Base-by-base conservation (phyloP, 108 stramenopile species). In the Schizochytrium sp. region DNA sequence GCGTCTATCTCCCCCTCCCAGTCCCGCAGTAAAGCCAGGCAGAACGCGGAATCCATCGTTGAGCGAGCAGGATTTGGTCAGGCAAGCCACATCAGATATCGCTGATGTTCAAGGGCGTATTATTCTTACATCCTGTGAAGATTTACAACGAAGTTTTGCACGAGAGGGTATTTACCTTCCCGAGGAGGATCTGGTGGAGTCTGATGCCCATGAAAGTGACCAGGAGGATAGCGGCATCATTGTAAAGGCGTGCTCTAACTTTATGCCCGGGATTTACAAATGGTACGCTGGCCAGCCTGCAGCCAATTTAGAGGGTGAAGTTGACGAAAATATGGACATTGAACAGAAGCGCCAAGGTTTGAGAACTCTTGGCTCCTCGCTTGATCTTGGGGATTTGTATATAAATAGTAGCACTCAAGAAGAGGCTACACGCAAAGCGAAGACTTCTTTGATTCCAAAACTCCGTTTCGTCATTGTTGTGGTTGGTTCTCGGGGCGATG, bases 401-500 rank as follows among this genome's bases (percentile, higher is more conserved):
- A 28, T 28, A 28, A 28, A 28, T 28, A 28, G 28, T 28, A 28
- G 28, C 28, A 28, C 28, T 28, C 28, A 28, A 28, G 28, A 28
- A 28, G 28, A 28, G 28, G 28, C 28, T 28, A 28, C 28, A 28
- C 28, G 28, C 28, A 28, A 28, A 28, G 28, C 28, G 28, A 28
- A 28, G 28, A 28, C 28, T 60, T 17, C 59, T 17, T 19, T 60
- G 59, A 19, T 83, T 0, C 76, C 76, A 10, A 17, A 40, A n/a
- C 76, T 83, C 15, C 76, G 76, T 0, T 83, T 89, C 49, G 88
- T 89, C 4, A 49, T 53, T 69, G 3, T 87, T 8, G 19, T 88
- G 10, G 64, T 89, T 38, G 89, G 89, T 15, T 89, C 89, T 4
- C 73, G 89, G 3, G 89, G 89, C 17, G 89, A 89, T 44, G 89